Evolutionary conservation across 495 filamentous ascomycete genomes (phyloP).

Genomic region (Penicillium odoratum): DNA sequence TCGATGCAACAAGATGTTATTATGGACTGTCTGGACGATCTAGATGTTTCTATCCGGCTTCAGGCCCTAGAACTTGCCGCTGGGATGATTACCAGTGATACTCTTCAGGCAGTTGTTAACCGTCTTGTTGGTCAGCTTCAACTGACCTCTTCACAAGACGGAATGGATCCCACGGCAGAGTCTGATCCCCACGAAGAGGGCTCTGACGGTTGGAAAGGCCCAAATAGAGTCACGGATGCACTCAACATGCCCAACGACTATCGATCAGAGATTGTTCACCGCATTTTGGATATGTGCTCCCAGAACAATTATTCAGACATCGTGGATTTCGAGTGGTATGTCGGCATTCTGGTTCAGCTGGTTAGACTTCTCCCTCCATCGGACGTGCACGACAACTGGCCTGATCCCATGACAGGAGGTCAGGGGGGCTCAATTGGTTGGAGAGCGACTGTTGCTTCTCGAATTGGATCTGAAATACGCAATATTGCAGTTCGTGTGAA

Average conservation of each 20-base stretch:
- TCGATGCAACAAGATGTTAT: slow-evolving; percentile 93
- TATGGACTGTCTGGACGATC: slow-evolving; percentile 89
- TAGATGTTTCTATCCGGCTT: slow-evolving; percentile 93
- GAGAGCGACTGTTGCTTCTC: slow-evolving; percentile 52
- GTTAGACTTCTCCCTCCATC: slow-evolving; percentile 62
- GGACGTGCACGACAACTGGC: slow-evolving; percentile 17
- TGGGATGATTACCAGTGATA: slow-evolving; percentile 86
- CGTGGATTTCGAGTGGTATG: slow-evolving; percentile 94
- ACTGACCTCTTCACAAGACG: slow-evolving; percentile 36
- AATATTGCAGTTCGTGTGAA: slow-evolving; percentile 91
- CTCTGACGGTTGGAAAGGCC: neutral
- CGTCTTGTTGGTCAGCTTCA: slow-evolving; percentile 80
- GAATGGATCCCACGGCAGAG: neutral
- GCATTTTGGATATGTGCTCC: slow-evolving; percentile 89
- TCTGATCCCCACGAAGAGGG: slow-evolving; percentile 3
- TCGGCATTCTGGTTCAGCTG: slow-evolving; percentile 78
- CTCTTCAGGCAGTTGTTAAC: slow-evolving; percentile 77
- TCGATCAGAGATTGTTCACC: slow-evolving; percentile 69
- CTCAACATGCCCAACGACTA: slow-evolving; percentile 74
- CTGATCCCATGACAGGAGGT: slow-evolving; percentile 4
- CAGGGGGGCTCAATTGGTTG: slow-evolving; percentile 19
- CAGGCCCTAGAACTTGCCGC: slow-evolving; percentile 88
- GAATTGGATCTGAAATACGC: slow-evolving; percentile 79
- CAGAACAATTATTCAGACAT: slow-evolving; percentile 82
- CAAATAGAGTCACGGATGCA: slow-evolving; percentile 27